Base-by-base conservation (phyloP, 345 rosid genomes). In the Hibiscus mutabilis region DNA sequence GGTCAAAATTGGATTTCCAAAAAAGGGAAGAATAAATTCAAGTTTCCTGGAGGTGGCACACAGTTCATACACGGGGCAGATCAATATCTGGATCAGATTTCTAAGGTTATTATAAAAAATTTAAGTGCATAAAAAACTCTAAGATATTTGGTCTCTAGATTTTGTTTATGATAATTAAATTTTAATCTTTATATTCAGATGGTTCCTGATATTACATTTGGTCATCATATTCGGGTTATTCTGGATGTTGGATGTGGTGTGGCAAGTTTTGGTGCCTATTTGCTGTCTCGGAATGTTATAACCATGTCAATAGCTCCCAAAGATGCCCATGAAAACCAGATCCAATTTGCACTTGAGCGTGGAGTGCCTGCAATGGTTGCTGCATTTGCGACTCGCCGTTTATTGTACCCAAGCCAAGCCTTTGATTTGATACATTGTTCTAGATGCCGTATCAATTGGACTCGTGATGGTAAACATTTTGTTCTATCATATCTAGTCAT, bases 351-450 rank as follows among this genome's bases (percentile, higher is more conserved):
- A 73, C 92, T 95, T 69, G 99, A 95, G 79, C 94, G 96, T 71
- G 98, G 98, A 78, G 99, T 90, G 57, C 99, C 99, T 75, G 97
- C 99, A 56, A 92, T 92, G 99, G 96, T 82, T 52, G 94, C 97
- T 57, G 98, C 99, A 63, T 92, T 92, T 80, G 89, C 94, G 9
- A 95, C 96, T 40, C 90, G 67, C 46, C 81, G 97, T 1, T 76
- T 95, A 65, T 57, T 86, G 63, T 95, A 87, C 78, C 97, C 99
- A n/a, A 95, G 98, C 81, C 98, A 95, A 83, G 97, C 98, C 73
- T 92, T 92, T 85, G 97, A 95, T 83, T 69, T 92, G 79, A 86
- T 95, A 55, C 99, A 95, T 81, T 92, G 98, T 81, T 95, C 99
- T 69, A 84, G 98, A 82, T 95, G 99, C 77, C 87, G 97, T 85